Percentiles rank a stretch among this genome's conserved stretches.
phyloP scores from a whole-genome alignment of 2,329 filamentous ascomycete species.

The Apiospora marii region DNA sequence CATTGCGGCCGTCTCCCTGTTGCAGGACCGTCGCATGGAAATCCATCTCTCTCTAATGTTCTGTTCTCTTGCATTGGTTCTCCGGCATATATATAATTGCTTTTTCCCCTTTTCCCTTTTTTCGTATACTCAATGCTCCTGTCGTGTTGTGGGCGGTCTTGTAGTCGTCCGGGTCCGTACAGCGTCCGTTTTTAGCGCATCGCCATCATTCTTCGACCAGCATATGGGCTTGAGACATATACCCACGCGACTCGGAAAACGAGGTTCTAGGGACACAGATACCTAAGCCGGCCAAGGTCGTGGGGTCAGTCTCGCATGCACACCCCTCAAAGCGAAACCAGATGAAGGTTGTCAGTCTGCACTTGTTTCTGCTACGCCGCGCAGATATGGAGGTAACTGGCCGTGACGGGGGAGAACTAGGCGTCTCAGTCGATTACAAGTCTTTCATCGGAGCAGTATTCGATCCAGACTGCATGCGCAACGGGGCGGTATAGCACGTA shows the following conservation, averaged over 20 bases:
- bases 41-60: conserved; percentile 30
- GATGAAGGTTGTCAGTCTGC: neutral
- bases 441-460: conserved; percentile 10
- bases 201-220: conserved; percentile 14
- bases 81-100: neutral
- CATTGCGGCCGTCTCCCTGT: conserved; percentile 29
- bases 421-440: neutral
- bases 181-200: conserved; percentile 19
- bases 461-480: neutral
- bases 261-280: neutral
- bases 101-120: neutral
- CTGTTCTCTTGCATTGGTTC: conserved; percentile 25
- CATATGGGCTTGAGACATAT: conserved; percentile 9
- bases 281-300: neutral
- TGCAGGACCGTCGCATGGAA: conserved; percentile 42
- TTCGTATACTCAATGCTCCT: neutral
- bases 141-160: neutral
- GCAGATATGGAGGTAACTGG: conserved; percentile 1
- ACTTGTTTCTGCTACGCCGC: neutral
- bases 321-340: neutral
- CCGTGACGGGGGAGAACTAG: neutral
- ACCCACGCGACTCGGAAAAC: conserved; percentile 4
- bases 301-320: neutral
- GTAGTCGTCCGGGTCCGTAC: conserved; percentile 18
- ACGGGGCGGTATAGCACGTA: neutral